Evolutionary conservation across 1,284 basidiomycete species (phyloP), one percentile per base, ranked within the genome.

Genomic region (Moesziomyces parantarcticus): DNA sequence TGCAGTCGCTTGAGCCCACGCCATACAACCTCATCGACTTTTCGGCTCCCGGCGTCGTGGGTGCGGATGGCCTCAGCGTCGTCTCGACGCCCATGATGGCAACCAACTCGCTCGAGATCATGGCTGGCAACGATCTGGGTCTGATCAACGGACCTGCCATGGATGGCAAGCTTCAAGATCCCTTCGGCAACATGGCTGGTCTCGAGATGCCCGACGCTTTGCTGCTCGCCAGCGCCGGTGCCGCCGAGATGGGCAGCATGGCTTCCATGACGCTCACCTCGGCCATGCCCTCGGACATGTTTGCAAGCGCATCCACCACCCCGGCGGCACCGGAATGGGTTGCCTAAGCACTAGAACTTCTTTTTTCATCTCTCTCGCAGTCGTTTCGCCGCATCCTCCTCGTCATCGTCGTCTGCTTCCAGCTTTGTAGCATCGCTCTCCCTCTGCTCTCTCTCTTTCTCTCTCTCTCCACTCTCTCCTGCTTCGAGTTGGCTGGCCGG

Each of bases 1-100:
- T 73, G 29, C 64, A 73, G 43, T 73, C 70, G 54, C 58, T 73
- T 46, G 70, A 73, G 61, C 64, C 70, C 16, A 64, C 61, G 58
- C 64, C 64, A 3, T 64, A 49, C 64, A 60, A 61, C 51, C 47
- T 68, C 25, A 54, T 73, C 58, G 70, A 73, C 51, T 68, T 68
- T 39, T 60, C 59, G 23, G 58, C 40, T 25, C 50, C 54, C 39
- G 56, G 52, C 34, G 26, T 42, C 22, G 9, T 64, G 26, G 10
- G 39, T 20, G 11, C 61, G n/a, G 66, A 56, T 11, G 49, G 58
- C 26, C 50, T 55, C 43, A 9, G 25, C 52, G 62, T 69, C 59
- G 45, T 61, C 29, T 22, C 58, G 1, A 40, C 65, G 5, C 66
- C 59, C 21, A 72, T 72, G 69, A 66, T 66, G 58, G 25, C 58